A percentile compares a stretch with the other conserved stretches of the same genome.
These are phyloP conservation scores for Alliaria petiolata DNA, from an alignment of 345 rosid species.

Conservation along the genomic window DNA sequence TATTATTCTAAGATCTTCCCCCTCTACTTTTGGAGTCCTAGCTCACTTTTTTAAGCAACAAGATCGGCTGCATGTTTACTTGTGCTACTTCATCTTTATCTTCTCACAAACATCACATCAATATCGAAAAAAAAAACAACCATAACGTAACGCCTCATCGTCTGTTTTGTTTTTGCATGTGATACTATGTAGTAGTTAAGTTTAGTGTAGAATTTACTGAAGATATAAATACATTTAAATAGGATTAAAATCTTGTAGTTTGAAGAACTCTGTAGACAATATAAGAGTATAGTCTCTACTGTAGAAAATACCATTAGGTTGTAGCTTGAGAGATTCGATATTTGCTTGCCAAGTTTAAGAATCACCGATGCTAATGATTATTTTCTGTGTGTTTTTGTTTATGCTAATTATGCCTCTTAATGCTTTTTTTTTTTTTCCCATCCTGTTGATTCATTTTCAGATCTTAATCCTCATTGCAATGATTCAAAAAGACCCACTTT, in stretches of 20 bases:
- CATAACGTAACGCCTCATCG: background rate
- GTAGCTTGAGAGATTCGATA: slow-evolving; percentile 14
- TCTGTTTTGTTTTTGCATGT: background rate
- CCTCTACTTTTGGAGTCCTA: slow-evolving; percentile 25
- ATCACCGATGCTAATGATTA: background rate
- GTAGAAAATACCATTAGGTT: background rate
- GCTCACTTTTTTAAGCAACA: slow-evolving; percentile 30
- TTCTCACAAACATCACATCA: too few species aligned
- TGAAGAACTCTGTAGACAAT: background rate
- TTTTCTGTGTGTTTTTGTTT: background rate
- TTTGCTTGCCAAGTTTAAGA: slow-evolving; percentile 23
- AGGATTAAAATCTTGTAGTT: background rate
- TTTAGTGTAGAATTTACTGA: too few species aligned
- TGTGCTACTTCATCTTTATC: slow-evolving; percentile 22
- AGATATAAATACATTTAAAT: too few species aligned
- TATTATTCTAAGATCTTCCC: slow-evolving; percentile 28
- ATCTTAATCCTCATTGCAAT: slow-evolving; percentile 26
- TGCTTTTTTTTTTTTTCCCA: background rate
- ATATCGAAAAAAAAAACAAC: background rate
- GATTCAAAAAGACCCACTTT: slow-evolving; percentile 24
- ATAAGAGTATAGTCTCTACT: background rate
- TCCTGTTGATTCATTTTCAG: too few species aligned
- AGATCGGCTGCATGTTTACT: slow-evolving; percentile 30
- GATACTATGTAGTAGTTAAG: too few species aligned
- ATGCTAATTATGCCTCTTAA: slow-evolving; percentile 9